phyloP scores from a whole-genome alignment of 768 basidiomycete species.

The Kwoniella botswanensis region DNA sequence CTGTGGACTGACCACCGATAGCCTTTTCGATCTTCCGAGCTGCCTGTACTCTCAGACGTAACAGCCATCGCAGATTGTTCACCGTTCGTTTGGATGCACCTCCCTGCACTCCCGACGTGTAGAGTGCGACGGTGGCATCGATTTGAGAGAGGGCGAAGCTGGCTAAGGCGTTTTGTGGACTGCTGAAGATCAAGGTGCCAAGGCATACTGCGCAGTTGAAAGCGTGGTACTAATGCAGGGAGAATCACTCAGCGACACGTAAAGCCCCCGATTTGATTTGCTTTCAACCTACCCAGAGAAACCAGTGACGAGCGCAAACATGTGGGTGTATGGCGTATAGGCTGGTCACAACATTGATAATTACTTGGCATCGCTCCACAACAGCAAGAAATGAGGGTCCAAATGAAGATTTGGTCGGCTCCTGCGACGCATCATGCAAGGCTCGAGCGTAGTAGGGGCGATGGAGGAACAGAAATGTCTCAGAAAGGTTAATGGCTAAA shows the following conservation, averaged over 20 bases:
- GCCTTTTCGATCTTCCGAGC: neutral
- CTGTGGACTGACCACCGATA: neutral
- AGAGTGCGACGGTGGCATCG: constrained; percentile 22
- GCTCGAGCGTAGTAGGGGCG: constrained; percentile 31
- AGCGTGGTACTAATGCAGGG: constrained; percentile 28
- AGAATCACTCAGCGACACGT: no score
- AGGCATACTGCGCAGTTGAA: constrained; percentile 40
- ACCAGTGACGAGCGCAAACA: constrained; percentile 29
- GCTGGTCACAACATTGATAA: constrained; percentile 17
- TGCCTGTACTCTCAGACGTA: constrained; percentile 2
- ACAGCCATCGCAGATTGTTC: constrained; percentile 4
- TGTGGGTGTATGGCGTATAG: constrained; percentile 20
- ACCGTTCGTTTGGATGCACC: neutral
- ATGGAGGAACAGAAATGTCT: constrained; percentile 25
- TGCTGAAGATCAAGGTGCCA: constrained; percentile 28
- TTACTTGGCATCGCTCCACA: constrained; percentile 29
- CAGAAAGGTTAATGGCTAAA: constrained; percentile 31
- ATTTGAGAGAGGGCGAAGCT: constrained; percentile 23
- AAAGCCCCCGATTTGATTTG: no score
- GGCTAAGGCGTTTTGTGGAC: constrained; percentile 26
- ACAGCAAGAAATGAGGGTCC: constrained; percentile 25
- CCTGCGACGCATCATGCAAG: constrained; percentile 10
- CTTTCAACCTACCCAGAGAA: constrained; percentile 22
- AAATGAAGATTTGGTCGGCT: constrained; percentile 22
- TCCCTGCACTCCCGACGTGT: constrained; percentile 1